phyloP scores from a whole-genome alignment of 192 early-diverging fungal genomes.

The Entomortierella chlamydospora region DNA sequence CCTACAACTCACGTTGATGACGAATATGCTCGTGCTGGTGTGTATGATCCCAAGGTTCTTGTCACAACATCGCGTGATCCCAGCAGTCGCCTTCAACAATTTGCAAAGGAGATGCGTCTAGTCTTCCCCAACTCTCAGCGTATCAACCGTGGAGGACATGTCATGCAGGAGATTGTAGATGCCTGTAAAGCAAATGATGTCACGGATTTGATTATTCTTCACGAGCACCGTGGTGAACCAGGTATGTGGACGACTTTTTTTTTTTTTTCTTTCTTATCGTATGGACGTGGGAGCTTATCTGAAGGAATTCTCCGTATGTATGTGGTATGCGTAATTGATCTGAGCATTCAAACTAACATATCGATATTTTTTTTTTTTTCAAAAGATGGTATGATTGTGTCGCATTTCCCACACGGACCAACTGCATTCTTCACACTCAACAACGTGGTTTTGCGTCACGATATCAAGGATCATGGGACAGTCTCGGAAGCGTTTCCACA shows the following conservation, averaged over 20 bases:
- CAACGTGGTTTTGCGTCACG: conserved; percentile 97
- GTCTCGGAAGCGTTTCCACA: conserved; percentile 98
- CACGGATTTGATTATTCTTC: conserved; percentile 95
- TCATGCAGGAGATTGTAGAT: conserved; percentile 95
- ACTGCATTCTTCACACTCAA: conserved; percentile 98
- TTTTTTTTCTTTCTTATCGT: too few relatives aligned
- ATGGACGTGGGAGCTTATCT: too few relatives aligned
- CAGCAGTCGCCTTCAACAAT: conserved; percentile 91
- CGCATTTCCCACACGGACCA: conserved; percentile 97
- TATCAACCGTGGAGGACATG: conserved; percentile 97
- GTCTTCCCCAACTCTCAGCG: conserved; percentile 96
- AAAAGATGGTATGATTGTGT: conserved; percentile 92
- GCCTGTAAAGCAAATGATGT: conserved; percentile 95
- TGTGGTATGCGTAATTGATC: too few relatives aligned
- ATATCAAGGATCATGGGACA: conserved; percentile 96
- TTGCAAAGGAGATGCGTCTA: conserved; percentile 97
- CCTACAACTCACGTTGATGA: conserved; percentile 92
- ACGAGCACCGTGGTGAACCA: conserved; percentile 95
- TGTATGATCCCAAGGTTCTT: conserved; percentile 94
- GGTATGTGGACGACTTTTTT: conserved; percentile 55
- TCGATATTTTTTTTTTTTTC: background rate
- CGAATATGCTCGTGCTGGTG: conserved; percentile 95
- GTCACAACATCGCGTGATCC: conserved; percentile 98
- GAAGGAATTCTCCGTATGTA: too few relatives aligned
- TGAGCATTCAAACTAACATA: background rate